A percentile compares a stretch with the other conserved stretches of the same genome.
Evolutionary conservation across 2,329 filamentous ascomycete genomes (phyloP).

Genomic region (Fusarium oligoseptatum): DNA sequence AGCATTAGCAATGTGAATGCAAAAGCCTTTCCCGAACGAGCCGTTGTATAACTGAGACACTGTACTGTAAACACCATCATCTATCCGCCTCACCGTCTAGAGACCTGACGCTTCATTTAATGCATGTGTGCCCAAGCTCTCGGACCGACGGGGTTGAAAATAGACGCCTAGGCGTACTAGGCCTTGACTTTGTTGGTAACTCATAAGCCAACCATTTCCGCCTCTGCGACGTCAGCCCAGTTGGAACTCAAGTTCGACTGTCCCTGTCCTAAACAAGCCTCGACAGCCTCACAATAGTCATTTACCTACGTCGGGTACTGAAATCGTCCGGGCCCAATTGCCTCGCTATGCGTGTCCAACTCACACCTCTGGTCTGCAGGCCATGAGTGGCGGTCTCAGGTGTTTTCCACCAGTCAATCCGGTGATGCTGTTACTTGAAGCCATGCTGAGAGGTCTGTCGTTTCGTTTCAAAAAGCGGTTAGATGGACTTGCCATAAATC

Average conservation of each 20-base stretch:
- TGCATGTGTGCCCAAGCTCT: conserved; percentile 31
- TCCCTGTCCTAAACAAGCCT: conserved; percentile 23
- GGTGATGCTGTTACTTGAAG: not conserved
- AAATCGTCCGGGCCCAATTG: not conserved
- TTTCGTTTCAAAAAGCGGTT: not conserved
- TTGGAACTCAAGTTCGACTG: conserved; percentile 19
- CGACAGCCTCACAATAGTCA: conserved; percentile 5
- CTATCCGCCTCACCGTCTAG: not conserved
- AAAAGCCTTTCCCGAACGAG: not conserved
- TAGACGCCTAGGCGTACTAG: conserved; percentile 10
- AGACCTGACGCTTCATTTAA: conserved; percentile 7
- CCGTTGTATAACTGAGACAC: not conserved
- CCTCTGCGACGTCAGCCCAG: conserved; percentile 29
- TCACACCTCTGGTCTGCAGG: not conserved
- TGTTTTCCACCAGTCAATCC: conserved; percentile 8
- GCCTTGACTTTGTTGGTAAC: conserved; percentile 11
- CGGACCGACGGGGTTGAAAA: conserved; percentile 20
- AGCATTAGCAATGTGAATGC: not conserved
- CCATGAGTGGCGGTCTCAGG: not conserved
- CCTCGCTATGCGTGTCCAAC: not conserved
- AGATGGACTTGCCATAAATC: not conserved
- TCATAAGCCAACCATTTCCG: conserved; percentile 35
- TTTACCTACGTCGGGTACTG: not conserved
- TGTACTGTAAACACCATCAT: not conserved
- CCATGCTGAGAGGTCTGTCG: not conserved